phyloP scores from a whole-genome alignment of 1,139 yeast genomes.

The Hansenula sp. region DNA sequence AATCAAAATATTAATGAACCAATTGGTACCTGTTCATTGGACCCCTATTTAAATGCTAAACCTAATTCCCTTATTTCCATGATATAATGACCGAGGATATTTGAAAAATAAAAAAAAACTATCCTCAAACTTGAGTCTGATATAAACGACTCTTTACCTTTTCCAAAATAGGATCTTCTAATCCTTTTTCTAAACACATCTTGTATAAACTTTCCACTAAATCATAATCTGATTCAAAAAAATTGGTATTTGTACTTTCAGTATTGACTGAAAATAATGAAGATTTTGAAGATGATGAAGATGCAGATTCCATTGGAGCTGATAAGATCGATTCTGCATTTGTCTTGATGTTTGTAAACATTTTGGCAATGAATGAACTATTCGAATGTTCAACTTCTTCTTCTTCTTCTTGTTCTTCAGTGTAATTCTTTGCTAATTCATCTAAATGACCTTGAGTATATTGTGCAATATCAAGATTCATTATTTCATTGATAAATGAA shows the following conservation, averaged over 20 bases:
- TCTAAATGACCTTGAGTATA: constrained; percentile 22
- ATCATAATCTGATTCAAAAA: constrained; percentile 11
- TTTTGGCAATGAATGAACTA: constrained; percentile 14
- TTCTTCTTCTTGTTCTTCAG: constrained; percentile 7
- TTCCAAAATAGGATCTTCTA: constrained; percentile 16
- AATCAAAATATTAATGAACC: too few relatives aligned
- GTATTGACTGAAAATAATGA: constrained; percentile 5
- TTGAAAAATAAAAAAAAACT: too few relatives aligned
- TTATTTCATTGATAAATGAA: constrained; percentile 42
- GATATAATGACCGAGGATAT: too few relatives aligned
- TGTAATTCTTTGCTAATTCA: constrained; percentile 22
- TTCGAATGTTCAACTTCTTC: neutral
- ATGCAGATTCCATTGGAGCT: neutral
- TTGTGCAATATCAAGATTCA: constrained; percentile 14
- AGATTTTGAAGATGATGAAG: neutral
- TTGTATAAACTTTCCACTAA: constrained; percentile 17
- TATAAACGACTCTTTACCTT: constrained; percentile 14
- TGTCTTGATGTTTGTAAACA: constrained; percentile 1
- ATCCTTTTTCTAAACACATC: constrained; percentile 16
- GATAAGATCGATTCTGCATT: constrained; percentile 6
- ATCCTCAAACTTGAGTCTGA: neutral
- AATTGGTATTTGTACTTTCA: neutral
- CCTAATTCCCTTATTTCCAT: too few relatives aligned
- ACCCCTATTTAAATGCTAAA: too few relatives aligned
- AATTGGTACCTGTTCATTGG: too few relatives aligned